Base-by-base conservation (phyloP, 1,284 basidiomycete species). In the Tausonia pullulans region DNA sequence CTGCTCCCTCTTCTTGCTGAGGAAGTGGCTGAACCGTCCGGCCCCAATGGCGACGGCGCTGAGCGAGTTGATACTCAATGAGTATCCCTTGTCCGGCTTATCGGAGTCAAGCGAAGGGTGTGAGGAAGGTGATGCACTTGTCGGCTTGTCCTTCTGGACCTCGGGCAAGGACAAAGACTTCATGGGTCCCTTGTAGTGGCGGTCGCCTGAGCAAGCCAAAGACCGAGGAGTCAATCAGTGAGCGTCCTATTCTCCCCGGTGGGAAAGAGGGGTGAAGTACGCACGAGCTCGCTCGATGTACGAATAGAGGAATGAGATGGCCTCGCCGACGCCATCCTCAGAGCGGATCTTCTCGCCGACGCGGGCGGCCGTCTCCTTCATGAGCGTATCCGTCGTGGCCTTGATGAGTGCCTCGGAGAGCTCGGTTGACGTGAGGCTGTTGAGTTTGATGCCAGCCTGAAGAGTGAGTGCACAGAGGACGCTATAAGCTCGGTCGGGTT, bases 291-390 rank as follows among this genome's bases (percentile, higher is more conserved):
- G 43, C 44, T 62, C 65, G 61, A 62, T 49, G 49, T 66, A 56
- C 2, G 46, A 43, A 58, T 66, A 66, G 9, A 66, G 11, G 43
- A 41, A 65, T 16, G 43, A 27, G 53, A 66, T 62, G 4, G 57
- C 73, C 39, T 69, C 69, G 14, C 72, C 74, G 6, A 75, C 73
- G 5, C 72, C 74, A 72, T 78, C 71, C 67, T 84, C 84, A 45
- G 75, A 64, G 60, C 84, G 77, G 62, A 88, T 86, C 68, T 77
- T 79, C 72, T 84, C 80, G 4, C 86, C 86, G 3, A 86, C 78
- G 43, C 79, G 76, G 3, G 82, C 79, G 3, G 84, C 84, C 69
- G 85, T 86, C 72, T 85, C 82, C 64, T 81, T 83, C 82, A 86
- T 85, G 46, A 80, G 72, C 4, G 78, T 81, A 68, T 73, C 78